Conservation (phyloP, 2,329 filamentous ascomycete species). For the Thermomyces lanuginosus region DNA sequence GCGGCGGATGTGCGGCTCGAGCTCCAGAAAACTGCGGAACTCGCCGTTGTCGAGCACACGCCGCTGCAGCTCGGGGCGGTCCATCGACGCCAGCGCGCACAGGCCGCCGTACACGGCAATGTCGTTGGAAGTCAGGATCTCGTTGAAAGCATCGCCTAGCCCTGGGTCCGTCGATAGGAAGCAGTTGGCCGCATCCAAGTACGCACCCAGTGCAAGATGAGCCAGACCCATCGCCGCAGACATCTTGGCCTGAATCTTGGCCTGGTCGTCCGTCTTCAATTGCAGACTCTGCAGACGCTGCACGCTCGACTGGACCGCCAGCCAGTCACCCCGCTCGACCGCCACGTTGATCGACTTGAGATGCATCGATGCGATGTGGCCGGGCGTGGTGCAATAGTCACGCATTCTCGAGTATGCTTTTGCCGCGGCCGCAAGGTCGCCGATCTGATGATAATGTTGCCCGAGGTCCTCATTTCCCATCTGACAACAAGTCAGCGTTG, state of each 20-base stretch:
- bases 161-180: conserved; percentile 52
- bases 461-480: conserved; percentile 93
- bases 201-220: conserved; percentile 40
- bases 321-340: conserved; percentile 64
- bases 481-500: conserved; percentile 28
- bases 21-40: conserved; percentile 78
- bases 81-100: conserved; percentile 78
- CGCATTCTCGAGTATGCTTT: conserved; percentile 78
- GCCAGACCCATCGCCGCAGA: conserved; percentile 45
- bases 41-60: conserved; percentile 61
- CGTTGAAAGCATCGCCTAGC: conserved; percentile 44
- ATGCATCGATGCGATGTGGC: conserved; percentile 69
- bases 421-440: conserved; percentile 53
- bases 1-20: conserved; percentile 85
- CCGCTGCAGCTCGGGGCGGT: conserved; percentile 55
- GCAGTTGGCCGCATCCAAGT: conserved; percentile 49
- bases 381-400: conserved; percentile 68
- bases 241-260: conserved; percentile 48
- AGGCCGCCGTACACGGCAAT: conserved; percentile 84
- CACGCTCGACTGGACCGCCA: conserved; percentile 47
- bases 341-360: conserved; percentile 62
- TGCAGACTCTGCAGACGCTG: conserved; percentile 38
- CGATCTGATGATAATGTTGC: conserved; percentile 62
- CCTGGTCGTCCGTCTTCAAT: conserved; percentile 41
- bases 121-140: conserved; percentile 68